Percentiles rank a stretch among this genome's conserved stretches.
phyloP scores from a whole-genome alignment of 352 stramenopile species.

The Phytophthora multivora region DNA sequence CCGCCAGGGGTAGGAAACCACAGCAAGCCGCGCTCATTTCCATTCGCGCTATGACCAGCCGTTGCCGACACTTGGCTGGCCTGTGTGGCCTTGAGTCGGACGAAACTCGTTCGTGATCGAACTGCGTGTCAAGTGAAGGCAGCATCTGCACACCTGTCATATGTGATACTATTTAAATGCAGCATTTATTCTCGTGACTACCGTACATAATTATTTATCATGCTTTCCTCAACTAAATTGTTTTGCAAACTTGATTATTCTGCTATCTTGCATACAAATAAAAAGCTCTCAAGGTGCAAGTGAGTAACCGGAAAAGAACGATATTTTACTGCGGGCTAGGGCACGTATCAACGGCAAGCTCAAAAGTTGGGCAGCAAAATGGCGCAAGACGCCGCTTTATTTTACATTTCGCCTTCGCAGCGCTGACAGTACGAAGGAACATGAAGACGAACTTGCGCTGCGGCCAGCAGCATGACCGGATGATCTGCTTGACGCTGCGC shows the following conservation, averaged over 20 bases:
- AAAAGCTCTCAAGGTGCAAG: not conserved
- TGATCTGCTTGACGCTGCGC: constrained; percentile 56
- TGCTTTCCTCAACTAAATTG: not conserved
- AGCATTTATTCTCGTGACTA: too few species aligned
- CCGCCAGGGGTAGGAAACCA: not conserved
- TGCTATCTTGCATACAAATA: not conserved
- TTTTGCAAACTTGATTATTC: not conserved
- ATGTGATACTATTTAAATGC: not conserved
- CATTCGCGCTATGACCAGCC: not conserved
- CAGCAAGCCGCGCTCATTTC: not conserved
- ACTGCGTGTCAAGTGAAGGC: not conserved
- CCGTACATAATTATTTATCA: too few species aligned
- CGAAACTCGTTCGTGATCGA: not conserved
- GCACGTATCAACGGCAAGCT: not conserved
- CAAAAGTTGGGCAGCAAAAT: constrained; percentile 3
- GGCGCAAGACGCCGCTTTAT: not conserved
- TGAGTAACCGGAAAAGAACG: not conserved
- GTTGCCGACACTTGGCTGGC: not conserved
- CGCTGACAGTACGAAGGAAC: not conserved
- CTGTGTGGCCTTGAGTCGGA: not conserved
- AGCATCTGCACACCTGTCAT: not conserved
- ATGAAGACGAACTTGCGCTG: constrained; percentile 27
- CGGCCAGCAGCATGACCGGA: constrained; percentile 41
- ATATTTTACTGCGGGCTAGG: constrained; percentile 10
- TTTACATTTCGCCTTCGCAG: constrained; percentile 22